Base-by-base conservation (phyloP, 225 moss, liverwort and hornwort genomes). In the Bryoerythrophyllum caledonicum region DNA sequence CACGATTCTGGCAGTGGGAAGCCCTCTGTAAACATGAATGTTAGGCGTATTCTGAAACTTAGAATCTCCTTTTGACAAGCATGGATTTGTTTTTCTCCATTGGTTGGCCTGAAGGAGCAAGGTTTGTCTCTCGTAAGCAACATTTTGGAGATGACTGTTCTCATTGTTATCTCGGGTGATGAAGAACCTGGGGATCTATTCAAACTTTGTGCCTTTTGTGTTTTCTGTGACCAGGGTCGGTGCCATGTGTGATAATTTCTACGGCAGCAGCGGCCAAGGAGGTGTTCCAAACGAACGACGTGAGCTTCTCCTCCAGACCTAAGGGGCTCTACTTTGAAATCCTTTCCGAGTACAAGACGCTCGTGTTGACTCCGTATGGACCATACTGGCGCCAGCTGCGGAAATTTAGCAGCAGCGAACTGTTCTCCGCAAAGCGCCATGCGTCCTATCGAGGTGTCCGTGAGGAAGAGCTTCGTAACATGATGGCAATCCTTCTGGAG, bases 191-290 rank as follows among this genome's bases (percentile, higher is more conserved):
- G 34, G 5, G 10, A 38, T 38, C 0, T 38, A 3, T 3, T 40
- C 12, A 14, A 25, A 65, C 43, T 25, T 43, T 43, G 43, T 65
- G 25, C 8, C 40, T 15, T 41, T 8, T 7, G 16, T 27, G n/a
- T 24, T 17, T 58, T 71, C 6, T 23, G 56, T 0, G 32, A 17
- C 34, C 77, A 81, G 82, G 82, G 14, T 79, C 82, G 6, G 76
- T 82, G 65, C 85, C 79, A 0, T 79, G 82, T n/a, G 65, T 85
- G 52, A 20, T 85, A n/a, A 73, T 82, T 25, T 85, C 82, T 44
- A 76, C 76, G 2, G 82, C 82, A 0, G 82, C 73, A 20, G 82
- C 79, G 2, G 85, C 70, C 19, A 74, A 66, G 56, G 85, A 82
- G 34, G 75, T 85, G 44, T 79, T 85, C 9, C 79, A 66, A 23